Evolutionary conservation across 2,329 filamentous ascomycete genomes (phyloP).

Genomic region (Clonostachys chloroleuca): DNA sequence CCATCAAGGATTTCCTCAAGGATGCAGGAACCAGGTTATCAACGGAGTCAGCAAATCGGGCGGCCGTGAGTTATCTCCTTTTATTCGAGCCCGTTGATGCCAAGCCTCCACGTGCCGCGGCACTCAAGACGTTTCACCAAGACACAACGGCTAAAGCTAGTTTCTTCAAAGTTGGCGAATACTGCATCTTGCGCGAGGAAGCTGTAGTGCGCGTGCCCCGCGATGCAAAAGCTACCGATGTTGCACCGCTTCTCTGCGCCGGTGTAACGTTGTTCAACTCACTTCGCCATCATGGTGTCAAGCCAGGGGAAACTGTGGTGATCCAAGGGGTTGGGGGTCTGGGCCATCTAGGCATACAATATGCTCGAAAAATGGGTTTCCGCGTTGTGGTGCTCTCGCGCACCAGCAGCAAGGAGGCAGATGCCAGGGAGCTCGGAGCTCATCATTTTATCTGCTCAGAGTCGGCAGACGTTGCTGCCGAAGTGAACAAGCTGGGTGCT

Average conservation of each 20-base stretch:
- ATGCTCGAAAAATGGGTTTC: slow-evolving; percentile 65
- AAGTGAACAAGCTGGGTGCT: slow-evolving; percentile 46
- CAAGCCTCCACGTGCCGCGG: slow-evolving; percentile 48
- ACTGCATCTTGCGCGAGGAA: slow-evolving; percentile 48
- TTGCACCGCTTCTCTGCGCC: slow-evolving; percentile 51
- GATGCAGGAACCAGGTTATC: slow-evolving; percentile 9
- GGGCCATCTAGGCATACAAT: slow-evolving; percentile 68
- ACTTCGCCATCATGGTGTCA: slow-evolving; percentile 38
- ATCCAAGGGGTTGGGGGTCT: slow-evolving; percentile 64
- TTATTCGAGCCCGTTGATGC: not conserved
- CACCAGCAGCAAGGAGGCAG: slow-evolving; percentile 56
- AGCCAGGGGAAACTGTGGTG: slow-evolving; percentile 38
- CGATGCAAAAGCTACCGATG: slow-evolving; percentile 34
- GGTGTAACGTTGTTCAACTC: slow-evolving; percentile 51
- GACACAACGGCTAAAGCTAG: slow-evolving; percentile 61
- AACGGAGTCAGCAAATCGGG: not conserved
- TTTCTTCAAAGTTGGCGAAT: slow-evolving; percentile 59
- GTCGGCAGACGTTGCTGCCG: slow-evolving; percentile 36
- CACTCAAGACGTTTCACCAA: slow-evolving; percentile 52
- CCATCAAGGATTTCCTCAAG: not conserved
- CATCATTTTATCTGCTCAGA: slow-evolving; percentile 32
- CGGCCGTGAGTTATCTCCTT: not conserved
- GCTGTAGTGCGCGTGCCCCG: slow-evolving; percentile 45
- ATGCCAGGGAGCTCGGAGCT: slow-evolving; percentile 36
- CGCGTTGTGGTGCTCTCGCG: slow-evolving; percentile 58